Base-by-base conservation (phyloP, 352 stramenopile genomes). In the Phytophthora nicotianae region DNA sequence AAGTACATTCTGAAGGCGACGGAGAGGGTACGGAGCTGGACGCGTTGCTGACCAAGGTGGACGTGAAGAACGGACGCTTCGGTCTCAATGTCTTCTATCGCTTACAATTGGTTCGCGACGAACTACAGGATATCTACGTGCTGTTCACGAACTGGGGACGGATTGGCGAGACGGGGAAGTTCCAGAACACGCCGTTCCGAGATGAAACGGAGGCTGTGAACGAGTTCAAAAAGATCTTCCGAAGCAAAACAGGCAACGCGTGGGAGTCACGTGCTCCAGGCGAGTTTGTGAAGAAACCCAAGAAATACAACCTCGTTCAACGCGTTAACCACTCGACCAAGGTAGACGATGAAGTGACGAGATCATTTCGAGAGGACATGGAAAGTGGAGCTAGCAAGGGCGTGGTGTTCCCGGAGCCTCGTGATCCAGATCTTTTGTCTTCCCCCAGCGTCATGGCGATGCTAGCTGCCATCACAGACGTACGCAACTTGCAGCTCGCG, bases 221-320 rank as follows among this genome's bases (percentile, higher is more conserved):
- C 4, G 85, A 93, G 54, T 93, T 93, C 63, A 85, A 89, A 57
- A 93, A 93, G 62, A 89, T 91, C 41, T 93, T 93, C 54, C 66
- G 74, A 3, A 70, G 75, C n/a, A 93, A 93, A 65, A 92, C 85
- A 0, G 77, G 81, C 9, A 93, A 91, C 33, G 68, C 77, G 16
- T 93, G 83, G 78, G 70, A 84, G 10, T 65, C 70, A 5, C 68
- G 80, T 17, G 45, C 52, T 2, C 47, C 52, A n/a, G 50, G 40
- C 0, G 54, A 70, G 6, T 93, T 90, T 47, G 62, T 75, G 4
- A 90, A 90, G 63, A 78, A 89, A 19, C 47, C 33, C 19, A 75
- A 78, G 27, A 91, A 91, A 68, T 93, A 93, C 61, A 91, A 90
- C 41, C 72, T 93, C 20, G 69, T 91, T 4, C 75, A 89, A 53